Conservation (phyloP, 352 stramenopile genomes). For the Pythium phragmitis region DNA sequence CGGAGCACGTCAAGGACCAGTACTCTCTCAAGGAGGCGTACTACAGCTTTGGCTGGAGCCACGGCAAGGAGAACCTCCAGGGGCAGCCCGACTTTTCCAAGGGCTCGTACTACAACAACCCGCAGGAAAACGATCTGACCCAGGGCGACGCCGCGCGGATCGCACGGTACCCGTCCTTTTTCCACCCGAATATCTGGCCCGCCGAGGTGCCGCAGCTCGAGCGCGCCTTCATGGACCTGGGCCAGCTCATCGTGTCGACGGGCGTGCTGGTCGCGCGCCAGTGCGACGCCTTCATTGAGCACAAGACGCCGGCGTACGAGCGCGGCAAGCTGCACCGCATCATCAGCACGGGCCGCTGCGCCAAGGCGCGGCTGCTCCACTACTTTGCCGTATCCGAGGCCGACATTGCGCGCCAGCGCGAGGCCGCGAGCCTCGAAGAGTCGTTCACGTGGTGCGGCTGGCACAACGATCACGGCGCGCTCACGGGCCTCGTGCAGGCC, state of each 20-base stretch:
- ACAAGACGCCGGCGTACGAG: conserved; percentile 74
- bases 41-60: conserved; percentile 96
- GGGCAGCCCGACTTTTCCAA: conserved; percentile 94
- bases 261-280: conserved; percentile 89
- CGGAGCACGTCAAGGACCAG: conserved; percentile 68
- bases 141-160: conserved; percentile 77
- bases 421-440: conserved; percentile 48
- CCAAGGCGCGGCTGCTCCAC: conserved; percentile 94
- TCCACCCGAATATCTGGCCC: conserved; percentile 91
- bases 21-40: conserved; percentile 87
- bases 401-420: conserved; percentile 49
- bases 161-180: conserved; percentile 86
- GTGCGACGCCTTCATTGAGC: conserved; percentile 90
- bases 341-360: conserved; percentile 85
- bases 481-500: conserved; percentile 93
- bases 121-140: conserved; percentile 85
- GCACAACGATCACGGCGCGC: conserved; percentile 96
- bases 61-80: conserved; percentile 95
- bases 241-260: conserved; percentile 91
- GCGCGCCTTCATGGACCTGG: conserved; percentile 89
- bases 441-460: conserved; percentile 97
- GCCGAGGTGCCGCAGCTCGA: conserved; percentile 82
- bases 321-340: conserved; percentile 85
- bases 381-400: conserved; percentile 91
- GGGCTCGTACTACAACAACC: conserved; percentile 97